Conservation (phyloP, 306 rosid genomes). For the Heteromeles arbutifolia region DNA sequence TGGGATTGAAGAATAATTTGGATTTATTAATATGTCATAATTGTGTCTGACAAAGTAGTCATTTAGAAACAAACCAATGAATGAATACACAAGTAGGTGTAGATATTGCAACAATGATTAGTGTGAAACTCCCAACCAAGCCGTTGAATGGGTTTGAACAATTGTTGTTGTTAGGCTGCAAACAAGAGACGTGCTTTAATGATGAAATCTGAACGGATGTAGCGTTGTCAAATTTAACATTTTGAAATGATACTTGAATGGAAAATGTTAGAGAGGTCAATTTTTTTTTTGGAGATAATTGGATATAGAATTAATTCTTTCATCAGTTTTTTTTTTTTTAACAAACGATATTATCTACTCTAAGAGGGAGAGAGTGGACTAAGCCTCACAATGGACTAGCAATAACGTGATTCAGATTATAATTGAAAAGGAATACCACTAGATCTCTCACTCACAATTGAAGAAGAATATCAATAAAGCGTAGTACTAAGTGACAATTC, state of each 20-base stretch:
- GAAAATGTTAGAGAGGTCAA: no score
- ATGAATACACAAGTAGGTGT: conserved; percentile 23
- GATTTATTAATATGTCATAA: conserved; percentile 8
- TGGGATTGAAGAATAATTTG: conserved; percentile 2
- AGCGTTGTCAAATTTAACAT: not conserved
- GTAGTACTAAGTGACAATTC: no score
- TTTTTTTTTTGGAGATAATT: no score
- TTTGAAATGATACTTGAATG: no score
- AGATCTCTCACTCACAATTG: no score
- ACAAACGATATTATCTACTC: no score
- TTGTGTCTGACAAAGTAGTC: conserved; percentile 23
- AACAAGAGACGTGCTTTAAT: not conserved
- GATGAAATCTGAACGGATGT: conserved; percentile 3
- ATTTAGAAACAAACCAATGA: conserved; percentile 16
- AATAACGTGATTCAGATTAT: no score
- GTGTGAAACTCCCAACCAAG: conserved; percentile 13
- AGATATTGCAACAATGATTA: conserved; percentile 24
- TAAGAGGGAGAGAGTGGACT: fast-evolving
- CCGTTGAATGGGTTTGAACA: conserved; percentile 10
- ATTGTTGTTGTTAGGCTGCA: conserved; percentile 20
- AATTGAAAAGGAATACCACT: no score
- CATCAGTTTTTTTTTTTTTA: no score
- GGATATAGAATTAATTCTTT: no score
- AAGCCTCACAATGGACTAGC: no score
- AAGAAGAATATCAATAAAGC: no score